Evolutionary conservation across 108 stramenopile genomes (phyloP).

Genomic region (Asterionellopsis glacialis): DNA sequence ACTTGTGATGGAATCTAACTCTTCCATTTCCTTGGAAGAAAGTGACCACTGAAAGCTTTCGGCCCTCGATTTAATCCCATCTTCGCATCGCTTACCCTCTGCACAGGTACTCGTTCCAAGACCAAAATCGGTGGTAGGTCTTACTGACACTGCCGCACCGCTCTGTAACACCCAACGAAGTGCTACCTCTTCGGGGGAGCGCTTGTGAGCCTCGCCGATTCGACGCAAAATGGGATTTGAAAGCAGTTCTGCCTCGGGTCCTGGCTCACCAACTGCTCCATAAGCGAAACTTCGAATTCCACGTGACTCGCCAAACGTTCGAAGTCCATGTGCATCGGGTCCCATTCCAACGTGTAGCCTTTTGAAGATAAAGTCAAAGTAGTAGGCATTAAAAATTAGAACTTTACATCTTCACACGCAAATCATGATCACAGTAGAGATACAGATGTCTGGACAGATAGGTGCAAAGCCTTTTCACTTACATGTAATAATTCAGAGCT

Average conservation of each 20-base stretch:
- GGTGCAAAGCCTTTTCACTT: background rate
- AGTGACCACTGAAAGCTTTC: slow-evolving; percentile 26
- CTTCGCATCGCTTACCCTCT: slow-evolving; percentile 21
- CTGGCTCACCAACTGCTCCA: slow-evolving; percentile 45
- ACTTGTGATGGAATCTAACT: slow-evolving; percentile 20
- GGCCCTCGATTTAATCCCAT: slow-evolving; percentile 23
- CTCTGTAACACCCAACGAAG: slow-evolving; percentile 47
- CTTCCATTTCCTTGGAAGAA: slow-evolving; percentile 27
- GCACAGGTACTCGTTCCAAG: slow-evolving; percentile 13
- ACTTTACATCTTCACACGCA: too few relatives aligned
- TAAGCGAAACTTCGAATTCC: slow-evolving; percentile 53
- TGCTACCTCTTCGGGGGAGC: slow-evolving; percentile 35
- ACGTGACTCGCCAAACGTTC: slow-evolving; percentile 23
- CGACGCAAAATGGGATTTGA: slow-evolving; percentile 18
- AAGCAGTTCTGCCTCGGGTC: slow-evolving; percentile 28
- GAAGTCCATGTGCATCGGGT: slow-evolving; percentile 25
- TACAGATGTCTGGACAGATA: background rate
- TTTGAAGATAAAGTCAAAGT: background rate
- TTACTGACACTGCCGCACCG: slow-evolving; percentile 27
- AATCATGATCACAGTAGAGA: background rate
- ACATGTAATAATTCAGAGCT: slow-evolving; percentile 45
- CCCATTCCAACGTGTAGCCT: slow-evolving; percentile 40
- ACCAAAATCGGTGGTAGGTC: slow-evolving; percentile 43
- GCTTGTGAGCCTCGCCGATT: slow-evolving; percentile 24
- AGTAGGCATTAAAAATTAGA: background rate